Base-by-base conservation (phyloP, 176 grass and related monocot species). In the Stipa capillata region DNA sequence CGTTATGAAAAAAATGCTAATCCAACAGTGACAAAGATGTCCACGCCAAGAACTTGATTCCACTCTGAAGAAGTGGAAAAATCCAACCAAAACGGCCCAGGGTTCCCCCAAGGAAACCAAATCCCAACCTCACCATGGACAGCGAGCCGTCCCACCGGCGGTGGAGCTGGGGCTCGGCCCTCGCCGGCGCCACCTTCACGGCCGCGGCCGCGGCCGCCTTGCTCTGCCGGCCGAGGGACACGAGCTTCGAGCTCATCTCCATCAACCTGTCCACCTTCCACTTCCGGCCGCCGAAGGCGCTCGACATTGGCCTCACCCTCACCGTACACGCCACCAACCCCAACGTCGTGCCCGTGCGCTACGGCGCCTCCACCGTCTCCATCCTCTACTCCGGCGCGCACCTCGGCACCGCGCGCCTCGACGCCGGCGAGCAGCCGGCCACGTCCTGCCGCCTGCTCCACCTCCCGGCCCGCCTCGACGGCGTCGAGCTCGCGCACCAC, bases 321-420 rank as follows among this genome's bases (percentile, higher is more conserved):
- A 97, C 93, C 40, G 88, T 97, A 67, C 93, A 91, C 82, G 90
- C 91, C 47, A 89, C 85, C 25, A 97, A 97, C 77, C 93, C 93
- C 72, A 97, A 93, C 79, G 85, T 88, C 1, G 93, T 90, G 66
- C 78, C 93, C 53, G 86, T 97, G 4, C 70, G 79, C 72, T 97
- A 97, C 76, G 76, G 73, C 5, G 25, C 88, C 4, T 91, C 93
- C 77, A 81, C 82, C 54, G 45, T 93, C 54, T 86, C 90, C 84
- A 91, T 97, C 83, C 85, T 74, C 84, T 97, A 97, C 87, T 74
- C 39, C 63, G 93, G 90, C 55, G 31, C 79, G 29, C 88, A 73
- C 79, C 90, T 97, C 67, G 93, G 93, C 75, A 86, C 85, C 40
- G 93, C 90, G 4, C 82, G 15, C 39, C 76, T 97, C 55, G 61